phyloP scores from a whole-genome alignment of 176 grass and related monocot species.

The Eleusine coracana region DNA sequence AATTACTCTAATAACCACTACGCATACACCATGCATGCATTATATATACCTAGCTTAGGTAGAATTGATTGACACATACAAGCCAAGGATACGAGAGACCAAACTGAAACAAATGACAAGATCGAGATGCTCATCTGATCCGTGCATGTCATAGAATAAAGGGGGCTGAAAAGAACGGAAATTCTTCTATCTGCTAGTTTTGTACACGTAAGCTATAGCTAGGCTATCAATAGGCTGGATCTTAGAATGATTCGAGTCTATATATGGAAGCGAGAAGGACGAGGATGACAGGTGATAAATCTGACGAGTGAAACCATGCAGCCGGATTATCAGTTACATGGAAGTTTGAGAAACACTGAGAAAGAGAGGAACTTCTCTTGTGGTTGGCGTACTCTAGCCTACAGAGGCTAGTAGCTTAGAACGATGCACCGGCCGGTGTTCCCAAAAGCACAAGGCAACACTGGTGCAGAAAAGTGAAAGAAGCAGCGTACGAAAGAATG shows the following conservation, averaged over 20 bases:
- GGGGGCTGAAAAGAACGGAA: neutral
- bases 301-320: neutral
- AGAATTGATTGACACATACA: no score
- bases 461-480: conserved; percentile 50
- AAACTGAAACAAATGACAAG: no score
- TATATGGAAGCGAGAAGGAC: conserved; percentile 27
- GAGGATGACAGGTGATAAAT: neutral
- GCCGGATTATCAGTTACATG: conserved; percentile 25
- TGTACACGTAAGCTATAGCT: conserved; percentile 26
- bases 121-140: no score
- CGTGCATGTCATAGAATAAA: conserved; percentile 28
- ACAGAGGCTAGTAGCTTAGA: neutral
- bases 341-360: conserved; percentile 48
- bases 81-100: no score
- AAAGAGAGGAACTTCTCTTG: neutral
- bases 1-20: neutral
- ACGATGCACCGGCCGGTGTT: conserved; percentile 39
- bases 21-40: neutral
- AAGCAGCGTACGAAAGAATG: conserved; percentile 47
- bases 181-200: neutral
- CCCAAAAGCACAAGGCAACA: conserved; percentile 52
- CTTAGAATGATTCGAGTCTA: conserved; percentile 37
- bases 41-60: neutral
- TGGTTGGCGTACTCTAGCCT: neutral
- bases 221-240: neutral